A percentile compares a stretch with the other conserved stretches of the same genome.
phyloP scores from a whole-genome alignment of 2,329 filamentous ascomycete species.

The Teratosphaeria zuluensis region DNA sequence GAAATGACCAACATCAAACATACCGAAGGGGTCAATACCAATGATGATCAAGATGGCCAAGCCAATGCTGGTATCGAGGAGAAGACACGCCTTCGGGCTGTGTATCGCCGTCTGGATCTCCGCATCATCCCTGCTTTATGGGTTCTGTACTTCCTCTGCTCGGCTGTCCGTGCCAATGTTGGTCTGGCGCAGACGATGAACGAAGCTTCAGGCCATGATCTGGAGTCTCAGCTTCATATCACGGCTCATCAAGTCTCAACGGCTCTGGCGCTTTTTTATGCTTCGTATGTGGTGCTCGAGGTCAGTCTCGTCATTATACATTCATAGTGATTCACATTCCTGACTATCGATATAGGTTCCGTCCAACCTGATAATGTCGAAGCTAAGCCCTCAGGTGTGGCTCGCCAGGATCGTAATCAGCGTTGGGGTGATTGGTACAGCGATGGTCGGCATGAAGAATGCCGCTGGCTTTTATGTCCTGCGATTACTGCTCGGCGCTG shows the following conservation, averaged over 20 bases:
- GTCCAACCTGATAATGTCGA: neutral
- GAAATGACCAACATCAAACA: neutral
- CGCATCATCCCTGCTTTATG: constrained; percentile 58
- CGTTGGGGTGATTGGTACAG: neutral
- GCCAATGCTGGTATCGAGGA: neutral
- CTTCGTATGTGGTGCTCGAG: constrained; percentile 84
- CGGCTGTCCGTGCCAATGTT: constrained; percentile 83
- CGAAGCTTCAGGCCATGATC: constrained; percentile 56
- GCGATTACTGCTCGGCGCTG: neutral
- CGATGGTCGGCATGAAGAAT: neutral
- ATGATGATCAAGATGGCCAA: neutral
- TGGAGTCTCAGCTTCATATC: constrained; percentile 60
- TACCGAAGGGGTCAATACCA: neutral
- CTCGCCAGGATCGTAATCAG: neutral
- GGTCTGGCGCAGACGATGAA: constrained; percentile 96
- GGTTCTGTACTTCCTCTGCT: constrained; percentile 85
- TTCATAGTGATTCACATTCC: neutral
- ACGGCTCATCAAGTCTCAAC: constrained; percentile 70
- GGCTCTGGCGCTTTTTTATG: constrained; percentile 80
- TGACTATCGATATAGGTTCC: neutral
- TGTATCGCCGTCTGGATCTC: constrained; percentile 20
- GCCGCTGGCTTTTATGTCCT: neutral
- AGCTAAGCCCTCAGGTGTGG: neutral
- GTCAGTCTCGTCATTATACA: constrained; percentile 27
- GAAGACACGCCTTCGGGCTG: constrained; percentile 7